A percentile compares a stretch with the other conserved stretches of the same genome.
These are phyloP conservation scores for Nakazawaea anatomiae DNA, from an alignment of 805 yeast species.

Conservation along the genomic window DNA sequence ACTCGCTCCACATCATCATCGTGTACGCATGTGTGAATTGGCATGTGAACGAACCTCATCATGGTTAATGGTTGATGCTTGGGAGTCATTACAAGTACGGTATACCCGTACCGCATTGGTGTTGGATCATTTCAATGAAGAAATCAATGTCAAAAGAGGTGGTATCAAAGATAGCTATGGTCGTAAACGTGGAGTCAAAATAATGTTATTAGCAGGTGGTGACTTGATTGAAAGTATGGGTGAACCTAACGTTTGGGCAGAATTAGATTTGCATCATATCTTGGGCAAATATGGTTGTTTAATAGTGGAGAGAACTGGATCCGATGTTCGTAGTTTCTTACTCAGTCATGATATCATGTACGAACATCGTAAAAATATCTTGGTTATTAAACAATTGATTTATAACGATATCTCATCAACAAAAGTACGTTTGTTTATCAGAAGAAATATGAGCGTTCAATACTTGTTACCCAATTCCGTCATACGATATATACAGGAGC, in stretches of 20 bases:
- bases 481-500: constrained; percentile 90
- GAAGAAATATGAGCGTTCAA: constrained; percentile 96
- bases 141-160: constrained; percentile 83
- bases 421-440: constrained; percentile 83
- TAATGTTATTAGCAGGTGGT: constrained; percentile 96
- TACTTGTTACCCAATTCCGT: constrained; percentile 91
- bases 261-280: constrained; percentile 88
- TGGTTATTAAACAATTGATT: constrained; percentile 92
- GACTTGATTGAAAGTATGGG: constrained; percentile 98
- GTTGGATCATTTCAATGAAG: constrained; percentile 93
- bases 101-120: constrained; percentile 95
- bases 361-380: constrained; percentile 87
- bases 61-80: constrained; percentile 99
- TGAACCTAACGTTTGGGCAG: constrained; percentile 99
- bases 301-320: constrained; percentile 94
- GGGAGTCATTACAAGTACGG: constrained; percentile 91
- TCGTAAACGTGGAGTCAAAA: constrained; percentile 73
- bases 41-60: constrained; percentile 96
- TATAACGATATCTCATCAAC: constrained; percentile 96
- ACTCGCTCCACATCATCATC: constrained; percentile 77
- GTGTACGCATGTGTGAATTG: constrained; percentile 96
- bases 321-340: constrained; percentile 89
- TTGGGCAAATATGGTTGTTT: constrained; percentile 94
- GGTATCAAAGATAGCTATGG: constrained; percentile 66
- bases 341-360: constrained; percentile 95